A percentile compares a stretch with the other conserved stretches of the same genome.
Conservation (phyloP, 2,329 filamentous ascomycete species). For the Epichloe gansuensis region DNA sequence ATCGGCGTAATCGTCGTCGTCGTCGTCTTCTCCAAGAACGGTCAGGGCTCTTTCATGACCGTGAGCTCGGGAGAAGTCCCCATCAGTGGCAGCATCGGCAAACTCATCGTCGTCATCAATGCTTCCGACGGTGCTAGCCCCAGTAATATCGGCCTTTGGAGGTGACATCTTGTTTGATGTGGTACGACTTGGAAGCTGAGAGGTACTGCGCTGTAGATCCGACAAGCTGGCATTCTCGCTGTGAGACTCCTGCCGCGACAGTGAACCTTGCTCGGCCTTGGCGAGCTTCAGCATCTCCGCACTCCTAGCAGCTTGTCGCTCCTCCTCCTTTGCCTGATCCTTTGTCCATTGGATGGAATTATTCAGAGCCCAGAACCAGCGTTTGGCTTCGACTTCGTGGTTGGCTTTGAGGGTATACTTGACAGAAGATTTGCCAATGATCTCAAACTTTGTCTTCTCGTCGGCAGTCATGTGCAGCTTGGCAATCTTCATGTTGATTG, state of each 20-base stretch:
- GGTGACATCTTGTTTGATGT: conserved; percentile 15
- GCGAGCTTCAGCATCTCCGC: conserved; percentile 67
- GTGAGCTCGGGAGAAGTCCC: conserved; percentile 25
- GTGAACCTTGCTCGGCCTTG: conserved; percentile 58
- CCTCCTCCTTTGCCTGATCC: conserved; percentile 88
- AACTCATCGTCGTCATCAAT: conserved; percentile 43
- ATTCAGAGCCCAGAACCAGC: conserved; percentile 98
- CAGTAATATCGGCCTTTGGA: conserved; percentile 24
- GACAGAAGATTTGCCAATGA: conserved; percentile 94
- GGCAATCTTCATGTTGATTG: conserved; percentile 98
- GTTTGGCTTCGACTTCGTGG: conserved; percentile 93
- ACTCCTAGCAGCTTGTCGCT: conserved; percentile 60
- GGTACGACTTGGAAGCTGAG: conserved; percentile 27
- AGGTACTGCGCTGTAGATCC: conserved; percentile 32
- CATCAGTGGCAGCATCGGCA: conserved; percentile 34
- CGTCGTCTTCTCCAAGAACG: conserved; percentile 32
- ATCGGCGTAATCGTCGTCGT: conserved; percentile 63
- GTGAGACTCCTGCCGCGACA: conserved; percentile 32
- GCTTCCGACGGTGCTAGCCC: conserved; percentile 35
- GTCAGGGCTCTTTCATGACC: conserved; percentile 22
- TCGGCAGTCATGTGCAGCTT: conserved; percentile 90
- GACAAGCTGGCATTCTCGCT: conserved; percentile 42
- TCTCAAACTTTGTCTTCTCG: conserved; percentile 96
- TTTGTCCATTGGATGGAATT: conserved; percentile 98
- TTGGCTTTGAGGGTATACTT: conserved; percentile 98